Conservation (phyloP, 768 basidiomycete species). For the Xerocomus spinulosus region DNA sequence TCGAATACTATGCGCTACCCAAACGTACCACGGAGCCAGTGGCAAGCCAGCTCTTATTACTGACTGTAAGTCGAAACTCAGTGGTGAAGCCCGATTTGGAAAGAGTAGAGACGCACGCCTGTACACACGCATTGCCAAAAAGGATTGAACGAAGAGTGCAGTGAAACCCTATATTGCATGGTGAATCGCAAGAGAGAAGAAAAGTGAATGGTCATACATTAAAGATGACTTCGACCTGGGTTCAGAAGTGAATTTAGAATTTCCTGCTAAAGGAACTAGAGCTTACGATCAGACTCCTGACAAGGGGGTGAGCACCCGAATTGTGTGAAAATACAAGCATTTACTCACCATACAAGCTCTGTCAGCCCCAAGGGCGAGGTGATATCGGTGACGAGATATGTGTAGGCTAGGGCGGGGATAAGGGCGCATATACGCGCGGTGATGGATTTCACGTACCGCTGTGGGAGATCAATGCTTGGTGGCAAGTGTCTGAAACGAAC, state of each 20-base stretch:
- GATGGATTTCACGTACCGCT: conserved; percentile 33
- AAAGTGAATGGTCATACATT: conserved; percentile 32
- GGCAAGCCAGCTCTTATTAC: conserved; percentile 44
- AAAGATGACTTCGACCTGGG: conserved; percentile 50
- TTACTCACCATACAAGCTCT: conserved; percentile 42
- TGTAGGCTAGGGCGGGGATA: conserved; percentile 38
- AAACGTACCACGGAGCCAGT: conserved; percentile 34
- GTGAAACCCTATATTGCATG: conserved; percentile 36
- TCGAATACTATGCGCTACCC: not conserved
- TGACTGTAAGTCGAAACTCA: conserved; percentile 35
- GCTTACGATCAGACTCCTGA: conserved; percentile 28
- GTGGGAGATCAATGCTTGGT: conserved; percentile 56
- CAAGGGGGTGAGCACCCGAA: not conserved
- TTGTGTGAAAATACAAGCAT: not conserved
- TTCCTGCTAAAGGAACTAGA: not conserved
- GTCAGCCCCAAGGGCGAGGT: conserved; percentile 25
- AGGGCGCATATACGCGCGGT: not conserved
- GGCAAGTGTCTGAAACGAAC: conserved; percentile 50
- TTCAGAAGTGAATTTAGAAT: conserved; percentile 1
- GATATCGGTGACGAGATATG: conserved; percentile 44
- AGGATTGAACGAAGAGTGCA: conserved; percentile 54
- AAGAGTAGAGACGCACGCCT: conserved; percentile 32
- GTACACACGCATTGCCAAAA: conserved; percentile 52
- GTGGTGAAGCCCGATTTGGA: not conserved
- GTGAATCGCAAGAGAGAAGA: not conserved